Evolutionary conservation across 164 flowering plant genomes (phyloP).

Genomic region (Taxillus chinensis): DNA sequence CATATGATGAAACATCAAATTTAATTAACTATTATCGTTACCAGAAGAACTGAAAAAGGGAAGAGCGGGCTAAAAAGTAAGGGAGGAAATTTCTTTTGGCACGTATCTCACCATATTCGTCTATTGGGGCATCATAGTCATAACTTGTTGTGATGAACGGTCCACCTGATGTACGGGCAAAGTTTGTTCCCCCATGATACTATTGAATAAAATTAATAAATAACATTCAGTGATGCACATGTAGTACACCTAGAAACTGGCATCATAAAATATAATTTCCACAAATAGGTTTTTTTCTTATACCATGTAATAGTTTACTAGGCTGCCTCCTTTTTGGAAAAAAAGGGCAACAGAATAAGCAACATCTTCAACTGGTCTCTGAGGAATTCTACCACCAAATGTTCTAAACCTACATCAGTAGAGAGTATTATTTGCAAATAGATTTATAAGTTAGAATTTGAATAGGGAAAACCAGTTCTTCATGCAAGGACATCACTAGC

Average conservation of each 20-base stretch:
- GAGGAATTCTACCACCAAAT: slow-evolving; percentile 83
- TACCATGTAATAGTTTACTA: slow-evolving; percentile 96
- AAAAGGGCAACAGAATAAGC: slow-evolving; percentile 94
- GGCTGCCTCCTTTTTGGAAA: slow-evolving; percentile 91
- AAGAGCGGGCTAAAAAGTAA: neutral
- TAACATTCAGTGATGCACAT: neutral
- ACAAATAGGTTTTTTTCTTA: neutral
- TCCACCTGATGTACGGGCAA: slow-evolving; percentile 96
- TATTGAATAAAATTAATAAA: slow-evolving; percentile 10
- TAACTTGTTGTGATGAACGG: slow-evolving; percentile 98
- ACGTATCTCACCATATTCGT: slow-evolving; percentile 73
- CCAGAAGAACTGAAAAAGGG: neutral
- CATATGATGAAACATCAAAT: slow-evolving; percentile 5
- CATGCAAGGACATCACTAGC: too few relatives aligned
- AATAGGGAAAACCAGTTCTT: too few relatives aligned
- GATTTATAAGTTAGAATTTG: too few relatives aligned
- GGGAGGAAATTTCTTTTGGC: neutral
- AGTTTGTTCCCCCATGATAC: slow-evolving; percentile 99
- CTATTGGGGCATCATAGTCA: slow-evolving; percentile 99
- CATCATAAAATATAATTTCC: neutral
- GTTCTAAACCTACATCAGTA: slow-evolving; percentile 71
- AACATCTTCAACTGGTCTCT: slow-evolving; percentile 90
- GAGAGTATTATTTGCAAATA: too few relatives aligned
- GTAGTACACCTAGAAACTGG: neutral
- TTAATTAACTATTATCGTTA: neutral